A percentile compares a stretch with the other conserved stretches of the same genome.
Conservation (phyloP, 306 rosid species). For the Vachellia pachyceras region DNA sequence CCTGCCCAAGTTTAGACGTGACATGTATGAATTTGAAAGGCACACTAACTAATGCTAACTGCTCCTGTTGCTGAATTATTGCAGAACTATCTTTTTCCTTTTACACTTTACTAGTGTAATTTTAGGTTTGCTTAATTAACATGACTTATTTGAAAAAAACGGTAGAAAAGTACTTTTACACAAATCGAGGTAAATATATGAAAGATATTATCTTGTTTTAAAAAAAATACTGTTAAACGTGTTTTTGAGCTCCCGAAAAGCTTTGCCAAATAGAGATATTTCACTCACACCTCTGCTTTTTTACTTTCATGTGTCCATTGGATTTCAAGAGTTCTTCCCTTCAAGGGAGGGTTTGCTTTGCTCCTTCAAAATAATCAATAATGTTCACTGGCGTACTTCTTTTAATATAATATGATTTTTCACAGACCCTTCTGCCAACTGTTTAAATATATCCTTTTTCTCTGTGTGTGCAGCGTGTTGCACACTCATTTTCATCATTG, state of each 20-base stretch:
- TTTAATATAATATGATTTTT: conserved; percentile 43
- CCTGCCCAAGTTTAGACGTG: conserved; percentile 70
- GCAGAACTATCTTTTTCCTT: conserved; percentile 49
- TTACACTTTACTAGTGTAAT: conserved; percentile 47
- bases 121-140: conserved; percentile 20
- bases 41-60: conserved; percentile 89
- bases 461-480: conserved; percentile 57
- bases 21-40: conserved; percentile 80
- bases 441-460: conserved; percentile 54
- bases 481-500: conserved; percentile 84
- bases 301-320: conserved; percentile 33
- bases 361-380: conserved; percentile 54
- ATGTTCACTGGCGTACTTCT: conserved; percentile 63
- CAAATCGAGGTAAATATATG: too few species aligned
- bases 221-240: too few species aligned
- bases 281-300: conserved; percentile 15
- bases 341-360: conserved; percentile 79
- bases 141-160: too few species aligned
- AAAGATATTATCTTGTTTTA: too few species aligned
- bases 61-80: conserved; percentile 83
- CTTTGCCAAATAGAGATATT: too few species aligned
- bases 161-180: too few species aligned
- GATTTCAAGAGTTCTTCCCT: conserved; percentile 83
- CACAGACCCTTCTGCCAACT: conserved; percentile 97
- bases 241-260: too few species aligned